These are phyloP conservation scores for Penicillium polonicum DNA, from an alignment of 2,329 filamentous ascomycete species.

Conservation along the genomic window DNA sequence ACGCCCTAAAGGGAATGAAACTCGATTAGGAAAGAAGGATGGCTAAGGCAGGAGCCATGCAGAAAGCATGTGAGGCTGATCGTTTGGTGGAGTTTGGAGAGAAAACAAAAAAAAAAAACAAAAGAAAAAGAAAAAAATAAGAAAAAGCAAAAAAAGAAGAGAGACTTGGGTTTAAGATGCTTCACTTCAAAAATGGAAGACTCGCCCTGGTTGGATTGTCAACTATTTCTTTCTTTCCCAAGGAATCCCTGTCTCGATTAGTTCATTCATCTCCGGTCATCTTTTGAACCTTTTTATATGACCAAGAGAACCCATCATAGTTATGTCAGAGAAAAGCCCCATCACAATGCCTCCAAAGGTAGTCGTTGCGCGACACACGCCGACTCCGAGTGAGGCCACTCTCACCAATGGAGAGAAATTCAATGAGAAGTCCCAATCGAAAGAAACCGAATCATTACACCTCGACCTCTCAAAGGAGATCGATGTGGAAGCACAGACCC, in stretches of 20 bases:
- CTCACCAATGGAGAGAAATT: conserved; percentile 21
- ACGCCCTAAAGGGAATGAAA: neutral
- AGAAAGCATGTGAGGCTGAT: conserved; percentile 3
- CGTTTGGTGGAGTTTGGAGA: neutral
- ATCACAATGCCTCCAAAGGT: conserved; percentile 10
- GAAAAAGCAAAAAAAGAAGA: neutral
- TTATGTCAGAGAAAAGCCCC: conserved; percentile 24
- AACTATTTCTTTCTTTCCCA: conserved; percentile 9
- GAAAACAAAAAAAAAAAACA: neutral
- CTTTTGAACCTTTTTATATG: conserved; percentile 20
- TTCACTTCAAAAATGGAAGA: conserved; percentile 7
- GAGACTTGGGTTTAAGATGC: neutral
- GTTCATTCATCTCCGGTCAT: conserved; percentile 10
- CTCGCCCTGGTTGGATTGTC: conserved; percentile 18
- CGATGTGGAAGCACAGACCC: conserved; percentile 34
- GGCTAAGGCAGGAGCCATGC: conserved; percentile 1
- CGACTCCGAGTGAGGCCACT: conserved; percentile 19
- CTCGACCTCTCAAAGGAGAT: neutral
- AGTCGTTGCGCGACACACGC: conserved; percentile 1
- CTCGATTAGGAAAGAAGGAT: neutral
- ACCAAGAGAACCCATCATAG: neutral
- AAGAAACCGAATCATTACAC: conserved; percentile 10
- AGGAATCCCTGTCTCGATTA: neutral
- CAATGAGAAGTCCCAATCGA: conserved; percentile 14
- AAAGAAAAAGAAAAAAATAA: neutral